Evolutionary conservation across 1,284 basidiomycete genomes (phyloP).

Genomic region (Ceratobasidium sp.): DNA sequence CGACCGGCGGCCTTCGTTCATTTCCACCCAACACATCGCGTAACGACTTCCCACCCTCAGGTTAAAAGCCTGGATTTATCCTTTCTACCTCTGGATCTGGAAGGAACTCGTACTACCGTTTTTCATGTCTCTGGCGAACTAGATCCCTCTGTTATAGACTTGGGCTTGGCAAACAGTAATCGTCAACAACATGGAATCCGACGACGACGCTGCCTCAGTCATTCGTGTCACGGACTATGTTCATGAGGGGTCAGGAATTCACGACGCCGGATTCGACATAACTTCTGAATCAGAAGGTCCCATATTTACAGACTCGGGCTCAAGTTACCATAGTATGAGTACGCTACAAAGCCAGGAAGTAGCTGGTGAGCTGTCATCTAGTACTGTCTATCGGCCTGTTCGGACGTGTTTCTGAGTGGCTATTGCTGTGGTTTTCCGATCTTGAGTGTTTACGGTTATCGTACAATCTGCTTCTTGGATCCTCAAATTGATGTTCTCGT

Average conservation of each 20-base stretch:
- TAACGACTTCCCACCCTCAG: too few relatives aligned
- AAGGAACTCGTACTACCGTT: too few relatives aligned
- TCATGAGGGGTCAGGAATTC: neutral
- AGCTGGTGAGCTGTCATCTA: neutral
- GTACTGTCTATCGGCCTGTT: neutral
- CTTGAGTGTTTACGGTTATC: neutral
- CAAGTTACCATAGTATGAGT: slow-evolving; percentile 28
- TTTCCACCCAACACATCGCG: too few relatives aligned
- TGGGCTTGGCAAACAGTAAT: too few relatives aligned
- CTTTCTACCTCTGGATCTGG: too few relatives aligned
- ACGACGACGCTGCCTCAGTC: neutral
- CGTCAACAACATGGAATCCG: neutral
- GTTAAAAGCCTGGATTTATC: too few relatives aligned
- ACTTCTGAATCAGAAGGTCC: neutral
- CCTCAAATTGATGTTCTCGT: neutral
- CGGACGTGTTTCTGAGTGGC: neutral
- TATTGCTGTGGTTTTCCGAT: neutral
- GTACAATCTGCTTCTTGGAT: neutral
- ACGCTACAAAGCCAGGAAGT: slow-evolving; percentile 23
- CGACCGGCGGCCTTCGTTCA: too few relatives aligned
- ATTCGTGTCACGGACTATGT: neutral
- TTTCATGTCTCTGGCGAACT: too few relatives aligned
- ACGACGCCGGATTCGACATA: neutral
- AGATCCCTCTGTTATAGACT: too few relatives aligned
- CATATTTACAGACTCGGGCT: neutral